phyloP scores from a whole-genome alignment of 1,139 yeast species.

The Suhomyces wounanorum region DNA sequence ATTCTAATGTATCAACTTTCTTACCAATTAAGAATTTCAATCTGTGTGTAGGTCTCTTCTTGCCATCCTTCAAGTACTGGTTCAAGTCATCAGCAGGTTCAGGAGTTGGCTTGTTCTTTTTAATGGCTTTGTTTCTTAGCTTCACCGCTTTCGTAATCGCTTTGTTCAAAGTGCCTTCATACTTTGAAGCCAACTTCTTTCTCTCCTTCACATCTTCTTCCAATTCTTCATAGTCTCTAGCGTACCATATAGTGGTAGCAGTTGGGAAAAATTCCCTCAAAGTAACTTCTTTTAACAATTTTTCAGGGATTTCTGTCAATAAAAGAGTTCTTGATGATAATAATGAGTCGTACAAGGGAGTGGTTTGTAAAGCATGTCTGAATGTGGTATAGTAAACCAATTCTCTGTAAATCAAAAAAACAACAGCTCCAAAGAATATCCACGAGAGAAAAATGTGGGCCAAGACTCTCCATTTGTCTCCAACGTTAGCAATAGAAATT shows the following conservation, averaged over 20 bases:
- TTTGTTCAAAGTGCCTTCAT: slow-evolving; percentile 61
- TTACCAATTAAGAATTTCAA: slow-evolving; percentile 63
- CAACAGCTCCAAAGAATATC: slow-evolving; percentile 59
- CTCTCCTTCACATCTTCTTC: slow-evolving; percentile 58
- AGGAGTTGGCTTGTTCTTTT: slow-evolving; percentile 54
- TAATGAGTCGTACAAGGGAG: slow-evolving; percentile 69
- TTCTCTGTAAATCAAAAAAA: slow-evolving; percentile 70
- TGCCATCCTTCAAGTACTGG: slow-evolving; percentile 53
- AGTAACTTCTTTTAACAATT: slow-evolving; percentile 50
- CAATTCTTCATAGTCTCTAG: slow-evolving; percentile 58
- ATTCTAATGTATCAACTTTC: slow-evolving; percentile 82
- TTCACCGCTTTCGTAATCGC: slow-evolving; percentile 59
- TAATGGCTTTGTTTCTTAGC: slow-evolving; percentile 54
- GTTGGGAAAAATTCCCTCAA: slow-evolving; percentile 62
- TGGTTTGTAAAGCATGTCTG: slow-evolving; percentile 67
- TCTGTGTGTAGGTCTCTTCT: slow-evolving; percentile 70
- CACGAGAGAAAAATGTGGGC: slow-evolving; percentile 76
- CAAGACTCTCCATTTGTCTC: slow-evolving; percentile 57
- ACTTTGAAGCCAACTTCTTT: slow-evolving; percentile 51
- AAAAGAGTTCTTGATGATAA: slow-evolving; percentile 68
- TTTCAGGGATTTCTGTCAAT: slow-evolving; percentile 60
- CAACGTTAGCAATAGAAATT: slow-evolving; percentile 63
- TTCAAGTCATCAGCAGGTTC: slow-evolving; percentile 62
- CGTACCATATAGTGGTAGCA: slow-evolving; percentile 61
- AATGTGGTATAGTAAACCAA: slow-evolving; percentile 65